Evolutionary conservation across 2,329 filamentous ascomycete species (phyloP).

Genomic region (Myriosclerotinia duriaeana): DNA sequence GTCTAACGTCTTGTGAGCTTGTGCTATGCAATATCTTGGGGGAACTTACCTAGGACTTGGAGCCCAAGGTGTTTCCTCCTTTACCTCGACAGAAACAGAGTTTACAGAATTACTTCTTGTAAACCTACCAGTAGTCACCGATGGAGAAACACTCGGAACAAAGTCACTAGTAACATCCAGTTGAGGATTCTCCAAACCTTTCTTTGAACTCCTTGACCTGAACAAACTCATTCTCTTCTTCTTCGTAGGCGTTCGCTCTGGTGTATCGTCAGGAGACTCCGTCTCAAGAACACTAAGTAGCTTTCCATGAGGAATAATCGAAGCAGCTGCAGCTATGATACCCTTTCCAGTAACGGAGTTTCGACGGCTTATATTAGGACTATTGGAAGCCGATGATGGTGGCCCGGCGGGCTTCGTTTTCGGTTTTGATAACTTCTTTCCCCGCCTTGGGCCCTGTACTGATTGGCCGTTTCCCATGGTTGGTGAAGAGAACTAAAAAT

Average conservation of each 20-base stretch:
- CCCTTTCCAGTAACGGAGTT: conserved; percentile 31
- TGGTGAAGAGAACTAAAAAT: conserved; percentile 14
- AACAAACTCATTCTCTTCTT: conserved; percentile 26
- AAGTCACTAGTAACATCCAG: neutral
- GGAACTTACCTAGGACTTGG: conserved; percentile 14
- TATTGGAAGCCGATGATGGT: conserved; percentile 28
- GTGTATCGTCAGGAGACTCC: neutral
- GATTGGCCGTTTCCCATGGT: conserved; percentile 39
- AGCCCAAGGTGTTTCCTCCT: conserved; percentile 10
- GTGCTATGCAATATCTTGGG: neutral
- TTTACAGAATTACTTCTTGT: conserved; percentile 21
- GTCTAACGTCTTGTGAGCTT: conserved; percentile 13
- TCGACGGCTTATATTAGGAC: conserved; percentile 29
- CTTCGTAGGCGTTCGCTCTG: conserved; percentile 19
- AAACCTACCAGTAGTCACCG: conserved; percentile 3
- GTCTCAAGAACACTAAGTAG: conserved; percentile 12
- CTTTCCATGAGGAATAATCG: conserved; percentile 11
- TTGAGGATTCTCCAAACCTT: neutral
- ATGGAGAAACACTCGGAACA: neutral
- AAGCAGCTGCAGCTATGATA: neutral
- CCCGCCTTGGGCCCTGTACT: conserved; percentile 28
- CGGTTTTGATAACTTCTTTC: conserved; percentile 39
- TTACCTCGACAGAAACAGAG: conserved; percentile 1
- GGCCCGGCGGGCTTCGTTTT: conserved; percentile 35
- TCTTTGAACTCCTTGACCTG: conserved; percentile 17